phyloP scores from a whole-genome alignment of 768 basidiomycete species.

The Amanita rubescens region DNA sequence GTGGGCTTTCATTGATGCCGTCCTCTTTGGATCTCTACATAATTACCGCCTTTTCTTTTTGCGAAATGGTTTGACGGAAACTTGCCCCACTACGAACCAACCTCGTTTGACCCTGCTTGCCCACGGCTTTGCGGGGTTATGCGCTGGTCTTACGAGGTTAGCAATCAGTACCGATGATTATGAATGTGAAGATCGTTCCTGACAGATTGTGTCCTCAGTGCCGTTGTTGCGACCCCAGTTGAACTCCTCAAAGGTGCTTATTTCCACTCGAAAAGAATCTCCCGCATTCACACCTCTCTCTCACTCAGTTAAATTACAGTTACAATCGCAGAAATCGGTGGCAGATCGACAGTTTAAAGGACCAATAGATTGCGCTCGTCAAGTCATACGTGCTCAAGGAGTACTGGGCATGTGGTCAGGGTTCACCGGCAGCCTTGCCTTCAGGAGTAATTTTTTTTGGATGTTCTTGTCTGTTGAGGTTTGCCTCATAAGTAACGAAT shows the following conservation, averaged over 20 bases:
- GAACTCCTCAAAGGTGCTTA: conserved; percentile 45
- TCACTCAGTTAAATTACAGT: conserved; percentile 53
- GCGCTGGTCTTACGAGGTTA: conserved; percentile 66
- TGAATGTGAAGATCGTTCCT: conserved; percentile 5
- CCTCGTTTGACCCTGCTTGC: conserved; percentile 54
- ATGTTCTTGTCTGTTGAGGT: conserved; percentile 74
- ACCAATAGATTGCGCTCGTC: conserved; percentile 57
- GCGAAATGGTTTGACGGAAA: conserved; percentile 46
- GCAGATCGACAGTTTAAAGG: conserved; percentile 53
- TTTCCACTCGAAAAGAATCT: background rate
- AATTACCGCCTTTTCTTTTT: conserved; percentile 62
- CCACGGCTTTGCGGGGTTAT: conserved; percentile 60
- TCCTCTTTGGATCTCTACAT: conserved; percentile 62
- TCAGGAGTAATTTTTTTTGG: conserved; percentile 70
- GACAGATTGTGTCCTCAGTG: conserved; percentile 29
- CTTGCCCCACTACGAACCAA: conserved; percentile 31
- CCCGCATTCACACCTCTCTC: background rate
- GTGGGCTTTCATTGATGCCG: conserved; percentile 67
- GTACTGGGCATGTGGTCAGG: conserved; percentile 66
- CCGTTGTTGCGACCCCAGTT: conserved; percentile 64
- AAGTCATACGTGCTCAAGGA: conserved; percentile 59
- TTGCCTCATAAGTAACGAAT: conserved; percentile 9
- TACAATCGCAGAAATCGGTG: conserved; percentile 48
- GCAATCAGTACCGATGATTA: conserved; percentile 20
- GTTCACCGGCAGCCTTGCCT: conserved; percentile 63